Base-by-base conservation (phyloP, 2,329 filamentous ascomycete species). In the Fusarium multiceps region DNA sequence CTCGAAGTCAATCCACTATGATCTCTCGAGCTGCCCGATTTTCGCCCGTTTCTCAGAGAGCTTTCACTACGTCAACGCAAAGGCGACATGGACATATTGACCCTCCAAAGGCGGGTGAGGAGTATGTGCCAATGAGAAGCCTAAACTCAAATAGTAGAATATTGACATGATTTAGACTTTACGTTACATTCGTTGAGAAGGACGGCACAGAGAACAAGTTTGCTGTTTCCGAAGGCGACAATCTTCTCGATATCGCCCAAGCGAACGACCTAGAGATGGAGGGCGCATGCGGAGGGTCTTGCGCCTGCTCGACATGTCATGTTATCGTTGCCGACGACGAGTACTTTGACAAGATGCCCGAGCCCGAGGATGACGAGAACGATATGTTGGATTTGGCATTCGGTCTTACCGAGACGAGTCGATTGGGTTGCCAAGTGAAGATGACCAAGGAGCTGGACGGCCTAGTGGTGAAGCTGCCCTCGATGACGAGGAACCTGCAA, bases 231-330 rank as follows among this genome's bases (percentile, higher is more conserved):
- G 89, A 92, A 74, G 96, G 96, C 51, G 94, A 97, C 81, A 99
- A 99, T 80, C 85, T 99, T 56, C 86, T 99, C 57, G 95, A 98
- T 77, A 95, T 99, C 76, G 96, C 95, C 23, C 95, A 98, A 79
- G 93, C 92, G 47, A 89, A 98, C 80, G 95, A 98, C 77, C 84
- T 99, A 43, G 96, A 99, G 80, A 98, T 99, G 95, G 96, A 99
- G 85, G 94, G 96, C 66, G 96, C 96, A 14, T 99, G 96, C 77
- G 96, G 96, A 72, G 96, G 94, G 23, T 96, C 93, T 34, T 97
- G 94, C 81, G 94, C 94, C 57, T 97, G 94, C 83, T 96, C 92
- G 60, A 97, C 94, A 8, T 97, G 94, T 83, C 94, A 97, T 82
- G 91, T 97, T 59, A 94, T 97, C 67, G 92, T 97, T 40, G 81